phyloP scores from a whole-genome alignment of 2,329 filamentous ascomycete species.

The Ophiocordyceps unilateralis region DNA sequence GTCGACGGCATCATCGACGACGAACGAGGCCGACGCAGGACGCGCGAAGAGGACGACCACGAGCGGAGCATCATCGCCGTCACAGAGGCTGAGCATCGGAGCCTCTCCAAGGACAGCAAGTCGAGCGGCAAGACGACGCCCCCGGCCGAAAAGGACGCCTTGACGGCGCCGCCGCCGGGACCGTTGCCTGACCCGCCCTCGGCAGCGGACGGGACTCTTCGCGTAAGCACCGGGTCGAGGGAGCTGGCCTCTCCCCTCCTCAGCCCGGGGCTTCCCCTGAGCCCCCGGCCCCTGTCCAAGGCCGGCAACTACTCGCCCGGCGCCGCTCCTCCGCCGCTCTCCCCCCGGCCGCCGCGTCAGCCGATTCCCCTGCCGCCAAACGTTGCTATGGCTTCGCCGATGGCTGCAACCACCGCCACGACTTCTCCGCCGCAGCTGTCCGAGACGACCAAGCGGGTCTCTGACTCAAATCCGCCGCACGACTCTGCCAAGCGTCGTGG shows the following conservation, averaged over 20 bases:
- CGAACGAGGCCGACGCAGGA: constrained; percentile 61
- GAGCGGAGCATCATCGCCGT: constrained; percentile 53
- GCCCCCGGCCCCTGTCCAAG: constrained; percentile 34
- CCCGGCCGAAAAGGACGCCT: constrained; percentile 12
- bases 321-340: constrained; percentile 34
- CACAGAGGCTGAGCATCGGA: constrained; percentile 52
- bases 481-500: constrained; percentile 10
- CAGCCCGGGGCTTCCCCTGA: constrained; percentile 43
- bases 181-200: constrained; percentile 15
- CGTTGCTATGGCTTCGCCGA: constrained; percentile 44
- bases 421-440: constrained; percentile 1
- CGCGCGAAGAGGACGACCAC: constrained; percentile 72
- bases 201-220: constrained; percentile 17
- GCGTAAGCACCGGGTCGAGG: constrained; percentile 8
- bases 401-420: constrained; percentile 3
- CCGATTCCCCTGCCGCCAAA: constrained; percentile 56
- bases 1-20: constrained; percentile 44
- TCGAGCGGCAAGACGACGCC: constrained; percentile 12
- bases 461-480: constrained; percentile 18
- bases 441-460: constrained; percentile 2
- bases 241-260: constrained; percentile 26
- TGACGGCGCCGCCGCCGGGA: constrained; percentile 21
- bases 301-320: constrained; percentile 44
- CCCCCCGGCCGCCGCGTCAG: constrained; percentile 56
- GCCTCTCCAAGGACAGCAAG: constrained; percentile 58